phyloP scores from a whole-genome alignment of 768 basidiomycete genomes.

The Stropharia rugosoannulata region DNA sequence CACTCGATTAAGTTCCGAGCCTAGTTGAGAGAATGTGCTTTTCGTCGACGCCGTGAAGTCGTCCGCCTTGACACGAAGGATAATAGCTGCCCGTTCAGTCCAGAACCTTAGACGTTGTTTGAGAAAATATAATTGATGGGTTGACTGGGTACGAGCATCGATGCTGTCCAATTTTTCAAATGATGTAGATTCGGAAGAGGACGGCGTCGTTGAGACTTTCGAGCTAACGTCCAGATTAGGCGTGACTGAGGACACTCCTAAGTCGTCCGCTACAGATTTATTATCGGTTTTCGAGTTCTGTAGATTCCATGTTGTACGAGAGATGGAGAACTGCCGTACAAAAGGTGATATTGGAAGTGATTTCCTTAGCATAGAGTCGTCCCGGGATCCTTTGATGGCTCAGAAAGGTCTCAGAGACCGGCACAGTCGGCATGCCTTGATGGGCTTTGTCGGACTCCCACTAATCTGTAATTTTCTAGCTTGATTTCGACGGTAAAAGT shows the following conservation, averaged over 20 bases:
- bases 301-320: conserved; percentile 26
- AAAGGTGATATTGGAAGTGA: conserved; percentile 26
- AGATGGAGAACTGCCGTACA: conserved; percentile 28
- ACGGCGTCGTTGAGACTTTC: neutral
- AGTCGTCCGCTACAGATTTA: conserved; percentile 3
- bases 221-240: neutral
- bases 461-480: too few species aligned
- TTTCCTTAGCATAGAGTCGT: conserved; percentile 32
- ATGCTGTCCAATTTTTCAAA: conserved; percentile 1
- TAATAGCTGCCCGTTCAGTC: conserved; percentile 43
- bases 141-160: conserved; percentile 13
- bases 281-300: conserved; percentile 6
- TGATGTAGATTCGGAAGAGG: neutral
- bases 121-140: conserved; percentile 34
- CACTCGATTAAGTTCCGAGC: conserved; percentile 76
- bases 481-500: too few species aligned
- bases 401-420: neutral
- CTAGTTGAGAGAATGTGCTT: conserved; percentile 69
- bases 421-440: neutral
- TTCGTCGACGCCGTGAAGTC: conserved; percentile 56
- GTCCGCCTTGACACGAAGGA: conserved; percentile 55
- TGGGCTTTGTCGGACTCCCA: too few species aligned
- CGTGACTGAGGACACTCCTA: neutral
- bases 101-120: conserved; percentile 46
- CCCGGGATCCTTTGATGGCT: neutral